Conservation (phyloP, 768 basidiomycete species). For the Boletus insuetus region DNA sequence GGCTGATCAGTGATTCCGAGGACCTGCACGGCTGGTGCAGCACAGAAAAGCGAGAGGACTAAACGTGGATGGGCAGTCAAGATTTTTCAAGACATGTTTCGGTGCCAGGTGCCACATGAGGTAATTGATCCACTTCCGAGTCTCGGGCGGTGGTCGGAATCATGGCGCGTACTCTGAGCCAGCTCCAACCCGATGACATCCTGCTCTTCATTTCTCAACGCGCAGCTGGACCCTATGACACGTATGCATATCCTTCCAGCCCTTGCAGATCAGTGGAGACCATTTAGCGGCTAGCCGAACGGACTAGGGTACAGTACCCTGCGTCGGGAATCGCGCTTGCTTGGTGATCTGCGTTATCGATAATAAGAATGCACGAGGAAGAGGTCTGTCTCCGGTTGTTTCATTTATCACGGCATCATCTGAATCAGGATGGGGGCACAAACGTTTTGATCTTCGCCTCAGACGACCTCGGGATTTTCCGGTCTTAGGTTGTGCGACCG, state of each 20-base stretch:
- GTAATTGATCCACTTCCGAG: constrained; percentile 1
- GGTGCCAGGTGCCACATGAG: not conserved
- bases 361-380: constrained; percentile 10
- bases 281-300: constrained; percentile 1
- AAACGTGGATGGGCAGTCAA: not conserved
- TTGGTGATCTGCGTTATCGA: constrained; percentile 1
- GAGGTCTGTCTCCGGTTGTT: constrained; percentile 1
- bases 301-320: not conserved
- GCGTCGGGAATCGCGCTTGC: constrained; percentile 6
- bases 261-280: not conserved
- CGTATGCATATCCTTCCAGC: not conserved
- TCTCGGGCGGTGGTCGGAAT: not conserved
- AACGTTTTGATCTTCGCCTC: too few species aligned
- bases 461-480: too few species aligned
- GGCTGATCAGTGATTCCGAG: constrained; percentile 9
- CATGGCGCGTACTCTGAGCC: not conserved
- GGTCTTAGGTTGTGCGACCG: not conserved
- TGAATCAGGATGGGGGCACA: constrained; percentile 6
- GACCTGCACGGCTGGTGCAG: not conserved
- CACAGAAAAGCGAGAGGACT: not conserved
- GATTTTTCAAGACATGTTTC: constrained; percentile 8
- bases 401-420: constrained; percentile 5
- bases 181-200: not conserved
- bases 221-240: constrained; percentile 18
- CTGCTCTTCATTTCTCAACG: constrained; percentile 6